Conservation (phyloP, 2,329 filamentous ascomycete species). For the Venturia aucupariae region DNA sequence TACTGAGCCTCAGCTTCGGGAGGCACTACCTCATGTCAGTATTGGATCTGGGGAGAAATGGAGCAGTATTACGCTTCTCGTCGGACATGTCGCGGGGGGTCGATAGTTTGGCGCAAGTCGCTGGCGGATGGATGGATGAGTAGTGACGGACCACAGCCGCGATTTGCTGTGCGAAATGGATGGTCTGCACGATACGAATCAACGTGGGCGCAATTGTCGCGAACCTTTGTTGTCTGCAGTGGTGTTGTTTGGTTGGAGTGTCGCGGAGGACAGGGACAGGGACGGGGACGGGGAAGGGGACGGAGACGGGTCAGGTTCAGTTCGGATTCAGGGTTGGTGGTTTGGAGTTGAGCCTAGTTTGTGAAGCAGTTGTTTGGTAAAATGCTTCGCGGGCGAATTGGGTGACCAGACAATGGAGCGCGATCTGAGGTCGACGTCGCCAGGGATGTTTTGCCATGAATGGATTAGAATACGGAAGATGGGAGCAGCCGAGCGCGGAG, state of each 20-base stretch:
- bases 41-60: not conserved
- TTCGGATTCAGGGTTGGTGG: too few species aligned
- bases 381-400: not conserved
- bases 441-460: not conserved
- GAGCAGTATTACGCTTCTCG: not conserved
- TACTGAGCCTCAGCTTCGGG: constrained; percentile 41
- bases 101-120: not conserved
- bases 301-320: constrained; percentile 1
- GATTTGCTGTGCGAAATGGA: not conserved
- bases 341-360: not conserved
- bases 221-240: constrained; percentile 8
- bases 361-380: not conserved
- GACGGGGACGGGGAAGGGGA: too few species aligned
- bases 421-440: not conserved
- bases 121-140: not conserved
- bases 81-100: not conserved
- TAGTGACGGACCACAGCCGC: not conserved
- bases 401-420: too few species aligned
- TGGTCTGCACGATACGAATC: not conserved
- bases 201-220: not conserved
- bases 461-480: not conserved
- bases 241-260: not conserved
- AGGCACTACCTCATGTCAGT: constrained; percentile 32
- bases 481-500: not conserved
- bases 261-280: too few species aligned